Evolutionary conservation across 768 basidiomycete genomes (phyloP).

Genomic region (Dioszegia crocea): DNA sequence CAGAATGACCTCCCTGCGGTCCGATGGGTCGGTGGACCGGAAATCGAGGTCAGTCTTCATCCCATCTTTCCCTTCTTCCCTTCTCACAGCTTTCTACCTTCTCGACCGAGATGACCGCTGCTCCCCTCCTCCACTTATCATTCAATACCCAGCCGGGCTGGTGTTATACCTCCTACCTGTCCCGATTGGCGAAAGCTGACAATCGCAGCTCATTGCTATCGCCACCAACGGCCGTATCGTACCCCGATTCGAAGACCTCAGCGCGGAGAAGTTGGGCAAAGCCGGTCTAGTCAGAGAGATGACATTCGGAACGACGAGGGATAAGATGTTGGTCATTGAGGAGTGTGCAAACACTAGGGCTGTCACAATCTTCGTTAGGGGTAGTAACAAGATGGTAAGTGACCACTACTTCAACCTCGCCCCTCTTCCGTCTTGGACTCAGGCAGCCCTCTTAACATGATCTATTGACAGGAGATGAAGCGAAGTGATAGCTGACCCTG

Average conservation of each 20-base stretch:
- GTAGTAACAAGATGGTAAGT: constrained; percentile 95
- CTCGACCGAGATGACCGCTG: too few relatives aligned
- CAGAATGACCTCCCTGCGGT: constrained; percentile 96
- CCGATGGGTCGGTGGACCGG: constrained; percentile 98
- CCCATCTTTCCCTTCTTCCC: neutral
- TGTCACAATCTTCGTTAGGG: constrained; percentile 94
- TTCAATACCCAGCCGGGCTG: too few relatives aligned
- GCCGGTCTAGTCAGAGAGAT: constrained; percentile 92
- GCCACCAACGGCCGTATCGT: constrained; percentile 98
- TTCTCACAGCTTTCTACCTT: too few relatives aligned
- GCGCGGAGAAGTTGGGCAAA: constrained; percentile 80
- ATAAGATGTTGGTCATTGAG: constrained; percentile 99
- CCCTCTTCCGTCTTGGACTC: neutral
- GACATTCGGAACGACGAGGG: constrained; percentile 93
- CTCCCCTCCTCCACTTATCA: too few relatives aligned
- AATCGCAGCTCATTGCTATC: constrained; percentile 81
- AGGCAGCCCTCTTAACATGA: too few relatives aligned
- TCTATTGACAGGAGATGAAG: too few relatives aligned
- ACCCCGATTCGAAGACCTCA: constrained; percentile 93
- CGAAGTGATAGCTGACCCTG: neutral
- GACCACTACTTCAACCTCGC: too few relatives aligned
- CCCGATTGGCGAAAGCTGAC: neutral
- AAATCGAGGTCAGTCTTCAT: constrained; percentile 83
- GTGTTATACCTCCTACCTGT: too few relatives aligned
- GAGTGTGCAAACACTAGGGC: constrained; percentile 95